These are phyloP conservation scores for Dendrobium chrysotoxum DNA, from an alignment of 106 monocot genomes.

Conservation along the genomic window DNA sequence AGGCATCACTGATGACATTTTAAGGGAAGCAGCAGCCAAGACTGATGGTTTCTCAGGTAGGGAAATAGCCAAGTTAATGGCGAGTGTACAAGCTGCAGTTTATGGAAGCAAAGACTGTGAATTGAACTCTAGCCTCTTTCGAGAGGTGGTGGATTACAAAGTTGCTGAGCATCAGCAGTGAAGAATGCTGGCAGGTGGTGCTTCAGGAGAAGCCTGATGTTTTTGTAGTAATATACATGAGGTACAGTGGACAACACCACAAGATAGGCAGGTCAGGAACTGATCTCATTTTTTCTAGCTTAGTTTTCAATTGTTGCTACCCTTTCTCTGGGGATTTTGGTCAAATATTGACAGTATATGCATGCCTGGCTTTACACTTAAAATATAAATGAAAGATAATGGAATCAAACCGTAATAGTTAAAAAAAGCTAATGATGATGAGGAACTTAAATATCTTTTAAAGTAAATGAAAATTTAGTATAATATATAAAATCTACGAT, in stretches of 20 bases:
- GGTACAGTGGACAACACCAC: background rate
- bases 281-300: background rate
- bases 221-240: background rate
- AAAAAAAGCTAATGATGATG: no score
- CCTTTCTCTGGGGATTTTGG: background rate
- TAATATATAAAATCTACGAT: no score
- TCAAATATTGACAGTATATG: background rate
- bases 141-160: constrained; percentile 90
- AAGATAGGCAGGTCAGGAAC: background rate
- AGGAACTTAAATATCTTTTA: no score
- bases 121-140: constrained; percentile 50
- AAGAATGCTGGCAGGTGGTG: constrained; percentile 31
- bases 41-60: constrained; percentile 89
- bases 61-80: constrained; percentile 92
- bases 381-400: no score
- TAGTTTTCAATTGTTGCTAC: background rate
- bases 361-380: background rate
- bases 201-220: constrained; percentile 2
- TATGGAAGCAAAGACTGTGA: constrained; percentile 91
- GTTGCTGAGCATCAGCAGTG: constrained; percentile 93
- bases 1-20: constrained; percentile 63
- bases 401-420: no score
- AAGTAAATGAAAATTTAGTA: no score
- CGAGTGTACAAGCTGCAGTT: constrained; percentile 86
- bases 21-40: constrained; percentile 73